phyloP scores from a whole-genome alignment of 169 alveolate species.

The Eimeria maxima region DNA sequence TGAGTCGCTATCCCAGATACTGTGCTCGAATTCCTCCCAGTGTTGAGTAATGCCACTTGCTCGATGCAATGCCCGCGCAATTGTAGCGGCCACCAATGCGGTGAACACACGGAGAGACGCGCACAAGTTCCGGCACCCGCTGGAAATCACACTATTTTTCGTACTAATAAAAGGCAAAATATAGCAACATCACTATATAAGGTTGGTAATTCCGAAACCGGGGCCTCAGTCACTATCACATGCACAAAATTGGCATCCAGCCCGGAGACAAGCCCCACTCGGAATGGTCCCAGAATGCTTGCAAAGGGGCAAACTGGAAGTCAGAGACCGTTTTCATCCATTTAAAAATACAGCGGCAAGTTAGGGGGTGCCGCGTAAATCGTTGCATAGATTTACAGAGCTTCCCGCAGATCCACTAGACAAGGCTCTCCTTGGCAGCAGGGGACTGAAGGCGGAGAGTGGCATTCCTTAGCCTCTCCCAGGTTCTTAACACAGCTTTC shows the following conservation, averaged over 20 bases:
- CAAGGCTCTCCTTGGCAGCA: slow-evolving; percentile 9
- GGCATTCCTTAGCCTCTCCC: slow-evolving; percentile 11
- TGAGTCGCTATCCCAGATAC: neutral
- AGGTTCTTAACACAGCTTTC: neutral
- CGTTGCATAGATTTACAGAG: neutral
- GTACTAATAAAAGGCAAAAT: neutral
- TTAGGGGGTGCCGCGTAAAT: neutral
- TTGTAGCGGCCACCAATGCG: neutral
- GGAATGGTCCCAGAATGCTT: neutral
- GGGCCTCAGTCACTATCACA: neutral
- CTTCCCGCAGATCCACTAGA: neutral
- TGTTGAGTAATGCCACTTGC: neutral
- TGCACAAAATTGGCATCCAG: slow-evolving; percentile 5
- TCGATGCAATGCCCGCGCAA: neutral
- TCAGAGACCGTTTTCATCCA: neutral
- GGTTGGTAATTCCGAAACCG: neutral
- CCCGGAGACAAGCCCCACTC: slow-evolving; percentile 49
- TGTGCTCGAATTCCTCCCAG: neutral
- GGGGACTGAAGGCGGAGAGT: neutral
- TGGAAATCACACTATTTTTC: neutral
- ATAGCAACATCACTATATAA: neutral
- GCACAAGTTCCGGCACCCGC: neutral
- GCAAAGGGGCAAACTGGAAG: neutral
- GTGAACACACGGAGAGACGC: neutral
- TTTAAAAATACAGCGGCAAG: neutral